Percentiles rank a stretch among this genome's conserved stretches.
Conservation (phyloP, 768 basidiomycete genomes). For the Termitomyces sp. region DNA sequence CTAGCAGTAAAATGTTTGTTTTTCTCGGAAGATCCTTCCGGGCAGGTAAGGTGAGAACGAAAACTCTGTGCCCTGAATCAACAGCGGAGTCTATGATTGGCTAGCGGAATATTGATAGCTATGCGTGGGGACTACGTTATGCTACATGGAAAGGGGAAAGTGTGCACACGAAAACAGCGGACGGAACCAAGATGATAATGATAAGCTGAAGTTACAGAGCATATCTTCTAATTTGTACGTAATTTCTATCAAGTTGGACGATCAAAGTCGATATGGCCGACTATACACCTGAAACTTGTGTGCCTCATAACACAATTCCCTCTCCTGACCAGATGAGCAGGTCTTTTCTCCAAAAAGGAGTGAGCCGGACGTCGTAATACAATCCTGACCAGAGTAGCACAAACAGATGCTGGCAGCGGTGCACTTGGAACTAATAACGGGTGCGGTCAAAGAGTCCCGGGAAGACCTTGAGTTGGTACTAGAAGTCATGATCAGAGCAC, state of each 20-base stretch:
- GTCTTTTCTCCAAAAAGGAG: background rate
- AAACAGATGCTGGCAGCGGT: background rate
- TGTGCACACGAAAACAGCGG: background rate
- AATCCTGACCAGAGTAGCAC: background rate
- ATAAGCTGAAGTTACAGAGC: background rate
- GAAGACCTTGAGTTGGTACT: conserved; percentile 13
- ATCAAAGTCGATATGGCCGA: background rate
- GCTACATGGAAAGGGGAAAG: background rate
- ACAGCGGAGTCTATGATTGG: conserved; percentile 1
- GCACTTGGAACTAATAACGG: background rate
- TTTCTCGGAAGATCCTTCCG: conserved; percentile 9
- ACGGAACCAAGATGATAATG: conserved; percentile 7
- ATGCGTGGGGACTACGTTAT: background rate
- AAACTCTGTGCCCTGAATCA: background rate
- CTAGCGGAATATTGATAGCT: background rate
- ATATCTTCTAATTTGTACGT: background rate
- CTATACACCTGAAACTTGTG: background rate
- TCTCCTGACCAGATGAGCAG: too few species aligned
- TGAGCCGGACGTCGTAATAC: background rate
- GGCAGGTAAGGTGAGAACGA: background rate
- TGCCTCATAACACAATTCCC: background rate
- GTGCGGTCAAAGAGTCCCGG: background rate
- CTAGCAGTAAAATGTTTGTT: background rate
- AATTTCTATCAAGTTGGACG: background rate
- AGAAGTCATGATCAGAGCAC: conserved; percentile 1